Evolutionary conservation across 2,329 filamentous ascomycete species (phyloP), one percentile per base, ranked within the genome.

Genomic region (Monilinia polystroma): DNA sequence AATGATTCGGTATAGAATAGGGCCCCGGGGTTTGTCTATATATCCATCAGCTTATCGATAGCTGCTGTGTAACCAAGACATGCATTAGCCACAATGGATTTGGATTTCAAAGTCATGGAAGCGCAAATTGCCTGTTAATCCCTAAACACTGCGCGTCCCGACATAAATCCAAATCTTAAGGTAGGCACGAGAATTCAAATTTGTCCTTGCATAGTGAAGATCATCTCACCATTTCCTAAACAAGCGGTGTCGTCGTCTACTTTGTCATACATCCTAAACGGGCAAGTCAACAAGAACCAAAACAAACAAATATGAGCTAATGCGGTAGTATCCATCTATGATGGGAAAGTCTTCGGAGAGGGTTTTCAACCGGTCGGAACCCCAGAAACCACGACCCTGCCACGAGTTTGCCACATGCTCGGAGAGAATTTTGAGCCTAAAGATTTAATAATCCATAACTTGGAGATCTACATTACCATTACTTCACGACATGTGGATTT

Each of bases 171-270:
- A 51, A 38, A 60, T 3, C 2, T 38, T 23, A n/a, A 60, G 45
- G 12, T 18, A 60, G 16, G 6, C 4, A 35, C 43, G 29, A 49
- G 20, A 23, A 23, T 35, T 35, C 29, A 49, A 8, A 49, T 38
- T 35, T 20, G 14, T 20, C 26, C 26, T 60, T 26, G n/a, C 32
- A 11, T 23, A 45, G 43, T 43, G 23, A 58, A 20, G 26, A 62
- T 62, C 45, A 38, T 51, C 32, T 52, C 14, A 51, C n/a, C 14
- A 51, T 32, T 38, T 51, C 47, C 58, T 3, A 35, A 62, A 62
- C 32, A 49, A 62, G 45, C 45, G 2, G 16, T 51, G n/a, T 38
- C 14, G 57, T 35, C 57, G 58, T 62, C 45, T 62, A 62, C 38
- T 26, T 18, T 52, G 20, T n/a, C 20, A 38, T 51, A 18, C 4